A percentile compares a stretch with the other conserved stretches of the same genome.
Evolutionary conservation across 2,329 filamentous ascomycete species (phyloP).

Genomic region (Penicillium paneum): DNA sequence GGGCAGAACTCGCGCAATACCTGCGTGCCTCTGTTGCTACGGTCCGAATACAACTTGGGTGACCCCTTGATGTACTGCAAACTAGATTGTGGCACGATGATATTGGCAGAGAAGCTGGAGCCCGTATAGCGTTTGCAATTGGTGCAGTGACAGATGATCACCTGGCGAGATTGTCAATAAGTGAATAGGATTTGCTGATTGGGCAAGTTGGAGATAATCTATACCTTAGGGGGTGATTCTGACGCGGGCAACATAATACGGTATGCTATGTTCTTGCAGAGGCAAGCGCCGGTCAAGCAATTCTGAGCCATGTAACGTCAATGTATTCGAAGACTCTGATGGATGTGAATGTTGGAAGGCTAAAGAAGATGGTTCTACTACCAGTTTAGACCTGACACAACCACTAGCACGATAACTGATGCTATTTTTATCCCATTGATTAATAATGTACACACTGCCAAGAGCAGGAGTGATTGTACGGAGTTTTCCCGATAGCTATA

Average conservation of each 20-base stretch:
- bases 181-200: neutral
- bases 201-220: neutral
- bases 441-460: neutral
- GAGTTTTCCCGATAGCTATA: too few species aligned
- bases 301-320: neutral
- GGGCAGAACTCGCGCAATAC: neutral
- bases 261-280: neutral
- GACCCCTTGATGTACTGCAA: neutral
- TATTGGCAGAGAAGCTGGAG: neutral
- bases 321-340: neutral
- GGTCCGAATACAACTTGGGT: neutral
- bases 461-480: too few species aligned
- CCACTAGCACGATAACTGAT: neutral
- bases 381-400: neutral
- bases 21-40: neutral
- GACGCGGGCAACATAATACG: neutral
- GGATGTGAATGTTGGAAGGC: neutral
- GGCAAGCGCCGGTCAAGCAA: neutral
- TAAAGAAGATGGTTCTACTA: neutral
- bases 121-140: neutral
- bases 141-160: neutral
- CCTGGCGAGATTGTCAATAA: neutral
- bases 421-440: neutral
- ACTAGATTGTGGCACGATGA: neutral
- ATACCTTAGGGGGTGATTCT: neutral